Conservation (phyloP, 2,329 filamentous ascomycete genomes). For the Trichoderma koningii region DNA sequence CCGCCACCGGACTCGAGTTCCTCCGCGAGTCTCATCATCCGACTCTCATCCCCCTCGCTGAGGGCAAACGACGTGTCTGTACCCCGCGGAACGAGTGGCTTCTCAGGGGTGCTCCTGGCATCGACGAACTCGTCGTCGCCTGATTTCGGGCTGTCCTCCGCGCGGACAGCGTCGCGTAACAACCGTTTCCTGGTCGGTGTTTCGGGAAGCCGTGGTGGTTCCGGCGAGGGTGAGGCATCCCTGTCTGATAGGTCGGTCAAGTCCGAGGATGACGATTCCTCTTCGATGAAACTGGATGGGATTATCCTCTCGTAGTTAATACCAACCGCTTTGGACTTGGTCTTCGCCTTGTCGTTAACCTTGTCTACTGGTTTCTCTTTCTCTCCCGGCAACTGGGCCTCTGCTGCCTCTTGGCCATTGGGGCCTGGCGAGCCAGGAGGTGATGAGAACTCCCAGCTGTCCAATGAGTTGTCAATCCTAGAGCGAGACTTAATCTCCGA, state of each 20-base stretch:
- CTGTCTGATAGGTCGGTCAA: slow-evolving; percentile 24
- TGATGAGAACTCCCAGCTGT: slow-evolving; percentile 59
- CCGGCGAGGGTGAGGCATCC: not conserved
- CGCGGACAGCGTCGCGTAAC: slow-evolving; percentile 18
- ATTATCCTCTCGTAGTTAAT: slow-evolving; percentile 33
- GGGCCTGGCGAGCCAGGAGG: slow-evolving; percentile 55
- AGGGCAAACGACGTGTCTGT: slow-evolving; percentile 44
- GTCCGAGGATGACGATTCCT: slow-evolving; percentile 9
- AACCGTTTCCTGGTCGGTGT: slow-evolving; percentile 31
- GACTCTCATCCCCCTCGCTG: slow-evolving; percentile 51
- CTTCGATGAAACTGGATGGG: slow-evolving; percentile 35
- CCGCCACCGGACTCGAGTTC: slow-evolving; percentile 48
- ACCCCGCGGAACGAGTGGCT: slow-evolving; percentile 25
- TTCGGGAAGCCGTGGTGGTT: slow-evolving; percentile 21
- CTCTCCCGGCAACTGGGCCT: slow-evolving; percentile 29
- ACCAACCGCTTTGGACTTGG: not conserved
- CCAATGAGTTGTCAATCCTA: slow-evolving; percentile 38
- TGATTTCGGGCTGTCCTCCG: slow-evolving; percentile 45
- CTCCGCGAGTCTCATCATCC: slow-evolving; percentile 52
- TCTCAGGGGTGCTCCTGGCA: slow-evolving; percentile 48
- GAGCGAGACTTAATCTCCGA: slow-evolving; percentile 56
- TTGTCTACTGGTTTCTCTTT: slow-evolving; percentile 26
- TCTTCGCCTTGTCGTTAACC: slow-evolving; percentile 29
- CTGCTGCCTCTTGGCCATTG: slow-evolving; percentile 35
- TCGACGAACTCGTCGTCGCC: slow-evolving; percentile 54